phyloP scores from a whole-genome alignment of 768 basidiomycete genomes.

The Rhizopogon salebrosus region DNA sequence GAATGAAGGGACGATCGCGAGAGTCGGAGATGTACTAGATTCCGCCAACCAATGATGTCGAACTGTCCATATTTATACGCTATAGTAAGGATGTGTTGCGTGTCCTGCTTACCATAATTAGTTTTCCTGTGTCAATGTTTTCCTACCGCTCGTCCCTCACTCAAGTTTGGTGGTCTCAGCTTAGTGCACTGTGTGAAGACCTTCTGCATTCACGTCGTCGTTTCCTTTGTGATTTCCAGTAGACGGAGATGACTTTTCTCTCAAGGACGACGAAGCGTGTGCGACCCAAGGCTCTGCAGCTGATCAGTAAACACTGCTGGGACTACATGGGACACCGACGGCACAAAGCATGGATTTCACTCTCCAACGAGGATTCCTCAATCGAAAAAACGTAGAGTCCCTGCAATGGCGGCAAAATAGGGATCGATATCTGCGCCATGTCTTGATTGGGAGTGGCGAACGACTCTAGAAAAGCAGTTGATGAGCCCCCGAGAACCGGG shows the following conservation, averaged over 20 bases:
- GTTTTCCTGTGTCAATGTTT: too few relatives aligned
- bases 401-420: slow-evolving; percentile 65
- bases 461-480: slow-evolving; percentile 50
- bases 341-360: slow-evolving; percentile 72
- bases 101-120: too few relatives aligned
- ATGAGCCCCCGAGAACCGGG: slow-evolving; percentile 43
- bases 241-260: slow-evolving; percentile 22
- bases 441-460: slow-evolving; percentile 31
- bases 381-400: slow-evolving; percentile 67
- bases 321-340: slow-evolving; percentile 50
- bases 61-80: too few relatives aligned
- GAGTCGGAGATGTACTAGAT: too few relatives aligned
- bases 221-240: slow-evolving; percentile 6
- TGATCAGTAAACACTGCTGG: slow-evolving; percentile 51
- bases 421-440: slow-evolving; percentile 57
- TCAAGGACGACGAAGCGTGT: slow-evolving; percentile 60
- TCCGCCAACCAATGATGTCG: too few relatives aligned
- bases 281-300: slow-evolving; percentile 61
- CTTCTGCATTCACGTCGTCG: slow-evolving; percentile 35
- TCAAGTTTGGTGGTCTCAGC: too few relatives aligned
- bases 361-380: slow-evolving; percentile 71
- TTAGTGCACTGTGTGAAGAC: too few relatives aligned
- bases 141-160: too few relatives aligned
- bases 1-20: too few relatives aligned
- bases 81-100: too few relatives aligned